Evolutionary conservation across 129 eudicot species (phyloP).

Genomic region (Flaveria bidentis): DNA sequence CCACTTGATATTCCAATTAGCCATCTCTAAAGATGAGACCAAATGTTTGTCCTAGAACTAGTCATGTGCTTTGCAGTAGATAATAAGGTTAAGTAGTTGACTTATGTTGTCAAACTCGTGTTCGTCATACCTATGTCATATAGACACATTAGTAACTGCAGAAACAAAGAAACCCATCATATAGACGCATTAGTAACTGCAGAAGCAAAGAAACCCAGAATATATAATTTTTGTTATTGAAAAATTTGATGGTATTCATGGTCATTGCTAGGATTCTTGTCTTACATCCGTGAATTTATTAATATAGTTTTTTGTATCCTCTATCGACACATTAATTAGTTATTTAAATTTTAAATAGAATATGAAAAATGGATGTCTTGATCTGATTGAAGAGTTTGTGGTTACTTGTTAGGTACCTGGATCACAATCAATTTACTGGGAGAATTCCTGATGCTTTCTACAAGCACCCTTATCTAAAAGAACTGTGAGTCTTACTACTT

Average conservation of each 20-base stretch:
- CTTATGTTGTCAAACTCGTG: background rate
- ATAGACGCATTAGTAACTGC: background rate
- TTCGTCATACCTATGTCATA: too few species aligned
- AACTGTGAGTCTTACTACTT: constrained; percentile 54
- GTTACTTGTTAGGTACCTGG: constrained; percentile 82
- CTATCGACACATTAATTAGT: background rate
- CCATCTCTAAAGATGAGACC: background rate
- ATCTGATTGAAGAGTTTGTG: constrained; percentile 13
- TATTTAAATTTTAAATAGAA: background rate
- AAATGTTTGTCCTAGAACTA: background rate
- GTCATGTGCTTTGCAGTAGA: background rate
- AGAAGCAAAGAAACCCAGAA: background rate
- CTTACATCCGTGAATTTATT: background rate
- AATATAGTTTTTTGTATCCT: background rate
- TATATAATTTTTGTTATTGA: background rate
- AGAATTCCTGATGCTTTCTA: constrained; percentile 96
- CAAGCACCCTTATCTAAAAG: constrained; percentile 88
- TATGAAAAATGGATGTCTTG: background rate
- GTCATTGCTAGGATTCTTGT: constrained; percentile 8
- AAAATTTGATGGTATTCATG: background rate
- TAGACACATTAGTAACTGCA: too few species aligned
- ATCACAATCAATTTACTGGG: constrained; percentile 95
- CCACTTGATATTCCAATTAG: background rate
- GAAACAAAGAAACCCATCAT: too few species aligned
- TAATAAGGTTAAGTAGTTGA: background rate